These are phyloP conservation scores for Fonsecaea erecta DNA, from an alignment of 2,329 filamentous ascomycete genomes.

Conservation along the genomic window DNA sequence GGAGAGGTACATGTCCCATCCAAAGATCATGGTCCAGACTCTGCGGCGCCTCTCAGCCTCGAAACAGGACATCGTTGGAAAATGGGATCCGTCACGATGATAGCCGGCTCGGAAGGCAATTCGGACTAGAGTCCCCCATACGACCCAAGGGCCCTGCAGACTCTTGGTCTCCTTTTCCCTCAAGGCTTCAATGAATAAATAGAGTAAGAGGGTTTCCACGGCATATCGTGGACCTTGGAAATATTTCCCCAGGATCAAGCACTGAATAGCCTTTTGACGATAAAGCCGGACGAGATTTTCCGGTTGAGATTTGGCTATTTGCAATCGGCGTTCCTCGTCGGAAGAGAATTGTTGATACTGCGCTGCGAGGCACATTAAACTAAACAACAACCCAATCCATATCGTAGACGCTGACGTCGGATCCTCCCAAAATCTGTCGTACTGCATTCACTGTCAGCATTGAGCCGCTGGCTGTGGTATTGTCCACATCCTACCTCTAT, in stretches of 20 bases:
- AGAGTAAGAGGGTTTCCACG: constrained; percentile 39
- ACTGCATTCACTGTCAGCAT: constrained; percentile 44
- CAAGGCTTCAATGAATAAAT: constrained; percentile 59
- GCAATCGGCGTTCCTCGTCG: constrained; percentile 14
- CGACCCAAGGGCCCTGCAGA: constrained; percentile 5
- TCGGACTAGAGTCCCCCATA: constrained; percentile 56
- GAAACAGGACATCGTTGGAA: constrained; percentile 58
- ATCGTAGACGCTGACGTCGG: constrained; percentile 53
- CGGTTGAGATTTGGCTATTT: constrained; percentile 26
- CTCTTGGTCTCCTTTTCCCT: constrained; percentile 57
- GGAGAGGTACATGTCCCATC: constrained; percentile 64
- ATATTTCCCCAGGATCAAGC: constrained; percentile 56
- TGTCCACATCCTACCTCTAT: constrained; percentile 24
- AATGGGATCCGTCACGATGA: constrained; percentile 59
- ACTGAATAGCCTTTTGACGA: constrained; percentile 51
- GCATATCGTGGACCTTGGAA: constrained; percentile 32
- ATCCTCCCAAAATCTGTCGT: constrained; percentile 58
- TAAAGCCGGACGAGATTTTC: constrained; percentile 40
- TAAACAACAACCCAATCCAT: constrained; percentile 59
- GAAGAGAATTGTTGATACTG: constrained; percentile 29
- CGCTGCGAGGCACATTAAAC: constrained; percentile 49
- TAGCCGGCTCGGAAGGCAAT: constrained; percentile 66
- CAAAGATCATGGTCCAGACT: constrained; percentile 50
- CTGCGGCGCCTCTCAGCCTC: constrained; percentile 59
- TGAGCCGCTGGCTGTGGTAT: not conserved